These are phyloP conservation scores for Teunomyces funiuensis DNA, from an alignment of 805 yeast genomes.

Conservation along the genomic window DNA sequence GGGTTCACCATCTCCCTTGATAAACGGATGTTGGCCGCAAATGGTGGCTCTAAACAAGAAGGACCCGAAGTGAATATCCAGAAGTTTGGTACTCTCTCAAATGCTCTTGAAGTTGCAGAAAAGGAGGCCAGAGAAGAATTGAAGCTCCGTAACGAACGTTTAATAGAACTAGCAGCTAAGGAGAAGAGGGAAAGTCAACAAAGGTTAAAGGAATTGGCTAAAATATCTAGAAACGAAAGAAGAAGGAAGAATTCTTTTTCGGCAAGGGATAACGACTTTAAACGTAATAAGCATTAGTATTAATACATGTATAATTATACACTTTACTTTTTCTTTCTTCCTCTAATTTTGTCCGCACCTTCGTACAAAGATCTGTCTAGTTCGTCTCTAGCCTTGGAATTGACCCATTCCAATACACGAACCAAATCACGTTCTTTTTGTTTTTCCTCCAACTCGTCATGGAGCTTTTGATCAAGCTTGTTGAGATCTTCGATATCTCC, in stretches of 20 bases:
- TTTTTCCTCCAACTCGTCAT: conserved; percentile 31
- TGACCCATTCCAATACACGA: conserved; percentile 61
- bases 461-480: conserved; percentile 24
- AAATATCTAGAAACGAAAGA: conserved; percentile 22
- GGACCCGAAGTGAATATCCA: conserved; percentile 48
- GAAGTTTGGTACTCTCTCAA: conserved; percentile 61
- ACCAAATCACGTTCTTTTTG: conserved; percentile 41
- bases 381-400: conserved; percentile 52
- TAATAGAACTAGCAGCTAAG: conserved; percentile 21
- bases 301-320: conserved; percentile 7
- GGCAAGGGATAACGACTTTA: not conserved
- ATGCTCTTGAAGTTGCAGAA: conserved; percentile 58
- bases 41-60: conserved; percentile 25
- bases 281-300: conserved; percentile 3
- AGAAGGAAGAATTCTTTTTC: conserved; percentile 4
- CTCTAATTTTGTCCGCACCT: conserved; percentile 42
- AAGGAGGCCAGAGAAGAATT: conserved; percentile 28
- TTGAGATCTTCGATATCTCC: conserved; percentile 30
- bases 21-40: conserved; percentile 59
- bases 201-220: conserved; percentile 29
- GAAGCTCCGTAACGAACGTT: conserved; percentile 24
- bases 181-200: conserved; percentile 31
- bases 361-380: conserved; percentile 56
- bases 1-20: conserved; percentile 84
- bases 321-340: conserved; percentile 7